These are phyloP conservation scores for Puccinia horiana DNA, from an alignment of 1,284 basidiomycete species.

Conservation along the genomic window DNA sequence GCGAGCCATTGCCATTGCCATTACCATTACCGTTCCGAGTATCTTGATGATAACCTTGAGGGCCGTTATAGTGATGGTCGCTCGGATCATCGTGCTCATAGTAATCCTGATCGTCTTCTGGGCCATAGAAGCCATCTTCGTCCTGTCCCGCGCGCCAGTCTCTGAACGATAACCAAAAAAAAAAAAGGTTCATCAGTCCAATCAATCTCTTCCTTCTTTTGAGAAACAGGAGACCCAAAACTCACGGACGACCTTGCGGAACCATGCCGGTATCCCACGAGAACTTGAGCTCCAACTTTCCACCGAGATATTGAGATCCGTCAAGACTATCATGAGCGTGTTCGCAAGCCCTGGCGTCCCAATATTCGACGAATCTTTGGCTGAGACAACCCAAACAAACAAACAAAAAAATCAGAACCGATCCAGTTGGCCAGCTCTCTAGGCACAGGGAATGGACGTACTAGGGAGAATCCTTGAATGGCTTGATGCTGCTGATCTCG, in stretches of 20 bases:
- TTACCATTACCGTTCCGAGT: neutral
- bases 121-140: constrained; percentile 50
- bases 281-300: constrained; percentile 80
- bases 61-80: neutral
- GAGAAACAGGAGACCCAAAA: constrained; percentile 54
- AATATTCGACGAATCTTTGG: constrained; percentile 82
- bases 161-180: constrained; percentile 47
- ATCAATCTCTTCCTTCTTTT: neutral
- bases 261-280: constrained; percentile 71
- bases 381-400: no score
- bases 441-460: constrained; percentile 60
- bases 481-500: constrained; percentile 77
- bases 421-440: neutral
- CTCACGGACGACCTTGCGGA: constrained; percentile 53
- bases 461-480: constrained; percentile 71
- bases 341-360: constrained; percentile 75
- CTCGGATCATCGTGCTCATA: constrained; percentile 16
- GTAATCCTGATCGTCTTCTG: constrained; percentile 58
- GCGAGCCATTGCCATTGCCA: constrained; percentile 57
- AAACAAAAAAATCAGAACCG: constrained; percentile 39
- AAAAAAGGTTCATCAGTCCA: neutral
- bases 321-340: constrained; percentile 78
- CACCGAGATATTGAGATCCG: constrained; percentile 76
- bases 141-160: constrained; percentile 48
- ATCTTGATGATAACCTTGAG: neutral